Evolutionary conservation across 768 basidiomycete species (phyloP), one percentile per base, ranked within the genome.

Genomic region (Lentinus brumalis): DNA sequence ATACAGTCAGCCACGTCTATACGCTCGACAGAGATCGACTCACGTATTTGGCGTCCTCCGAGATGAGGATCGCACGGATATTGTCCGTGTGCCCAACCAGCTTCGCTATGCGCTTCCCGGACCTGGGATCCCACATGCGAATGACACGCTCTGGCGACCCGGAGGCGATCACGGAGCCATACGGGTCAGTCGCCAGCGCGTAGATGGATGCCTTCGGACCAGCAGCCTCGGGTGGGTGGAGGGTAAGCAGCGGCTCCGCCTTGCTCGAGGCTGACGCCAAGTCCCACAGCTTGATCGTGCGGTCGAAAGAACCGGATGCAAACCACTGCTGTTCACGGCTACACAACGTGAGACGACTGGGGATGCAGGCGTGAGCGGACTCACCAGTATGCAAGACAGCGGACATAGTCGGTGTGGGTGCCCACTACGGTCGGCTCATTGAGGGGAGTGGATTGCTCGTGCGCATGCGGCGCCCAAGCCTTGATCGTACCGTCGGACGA

Each of bases 41-140:
- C 70, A 96, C 93, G 74, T 94, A 94, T 85, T 85, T 84, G 26
- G 92, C 87, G 73, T 98, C 96, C 31, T 95, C 94, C 5, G 92
- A 92, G 1, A 98, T 81, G 21, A 96, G 74, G 46, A 98, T 89
- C 4, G 93, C 86, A 9, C 96, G 83, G 61, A 99, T 95, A 67
- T 98, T 98, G 74, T 99, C 97, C 0, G 96, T 96, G 72, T 99
- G 96, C 0, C 96, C 96, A 7, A 98, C 93, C 0, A 98, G 82
- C 69, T 97, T 94, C 11, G 88, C 86, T 71, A 76, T 87, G 46
- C 91, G 81, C 69, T 88, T 92, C 9, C 92, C 92, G 1, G 86
- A 83, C 15, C 97, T 82, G 4, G 96, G 94, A 70, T 99, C 97
- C 95, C 95, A 99, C 62, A 97, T 77, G 21, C 95, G 79, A 29